These are phyloP conservation scores for Colletotrichum lindemuthianum DNA, from an alignment of 2,329 filamentous ascomycete genomes.

Conservation along the genomic window DNA sequence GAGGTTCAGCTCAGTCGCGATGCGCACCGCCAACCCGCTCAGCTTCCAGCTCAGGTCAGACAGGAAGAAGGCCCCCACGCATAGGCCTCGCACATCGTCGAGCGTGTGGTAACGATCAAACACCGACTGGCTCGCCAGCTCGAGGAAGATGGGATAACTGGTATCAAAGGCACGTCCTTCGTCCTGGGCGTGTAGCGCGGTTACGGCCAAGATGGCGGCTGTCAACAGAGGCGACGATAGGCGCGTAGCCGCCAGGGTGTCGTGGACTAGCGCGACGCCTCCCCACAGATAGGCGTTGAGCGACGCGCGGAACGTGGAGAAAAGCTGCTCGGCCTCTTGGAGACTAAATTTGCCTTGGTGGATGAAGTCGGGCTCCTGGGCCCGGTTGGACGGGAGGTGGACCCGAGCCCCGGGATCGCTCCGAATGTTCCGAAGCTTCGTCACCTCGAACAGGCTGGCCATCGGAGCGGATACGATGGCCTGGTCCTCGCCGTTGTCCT, in stretches of 20 bases:
- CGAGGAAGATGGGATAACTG: constrained; percentile 68
- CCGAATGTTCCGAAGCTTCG: constrained; percentile 46
- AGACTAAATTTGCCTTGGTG: constrained; percentile 41
- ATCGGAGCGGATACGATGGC: constrained; percentile 45
- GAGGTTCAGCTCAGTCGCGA: constrained; percentile 66
- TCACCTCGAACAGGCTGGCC: constrained; percentile 46
- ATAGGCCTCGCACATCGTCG: constrained; percentile 69
- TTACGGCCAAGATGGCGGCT: constrained; percentile 46
- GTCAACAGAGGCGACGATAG: constrained; percentile 44
- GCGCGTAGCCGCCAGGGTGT: constrained; percentile 41
- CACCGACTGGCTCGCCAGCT: constrained; percentile 65
- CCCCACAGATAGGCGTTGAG: constrained; percentile 48
- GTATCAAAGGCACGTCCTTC: constrained; percentile 60
- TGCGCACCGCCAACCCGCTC: constrained; percentile 66
- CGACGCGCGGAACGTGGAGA: constrained; percentile 42
- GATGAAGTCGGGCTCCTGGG: constrained; percentile 43
- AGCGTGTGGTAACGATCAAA: constrained; percentile 63
- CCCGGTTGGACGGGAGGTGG: constrained; percentile 25
- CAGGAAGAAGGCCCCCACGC: constrained; percentile 72
- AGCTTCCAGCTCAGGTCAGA: constrained; percentile 67
- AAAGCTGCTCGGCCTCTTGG: constrained; percentile 42
- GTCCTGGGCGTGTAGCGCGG: constrained; percentile 44
- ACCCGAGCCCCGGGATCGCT: constrained; percentile 42
- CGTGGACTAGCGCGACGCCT: constrained; percentile 44
- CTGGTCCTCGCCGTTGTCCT: constrained; percentile 39